A percentile compares a stretch with the other conserved stretches of the same genome.
phyloP scores from a whole-genome alignment of 805 yeast genomes.

The Kockiozyma suomiensis region DNA sequence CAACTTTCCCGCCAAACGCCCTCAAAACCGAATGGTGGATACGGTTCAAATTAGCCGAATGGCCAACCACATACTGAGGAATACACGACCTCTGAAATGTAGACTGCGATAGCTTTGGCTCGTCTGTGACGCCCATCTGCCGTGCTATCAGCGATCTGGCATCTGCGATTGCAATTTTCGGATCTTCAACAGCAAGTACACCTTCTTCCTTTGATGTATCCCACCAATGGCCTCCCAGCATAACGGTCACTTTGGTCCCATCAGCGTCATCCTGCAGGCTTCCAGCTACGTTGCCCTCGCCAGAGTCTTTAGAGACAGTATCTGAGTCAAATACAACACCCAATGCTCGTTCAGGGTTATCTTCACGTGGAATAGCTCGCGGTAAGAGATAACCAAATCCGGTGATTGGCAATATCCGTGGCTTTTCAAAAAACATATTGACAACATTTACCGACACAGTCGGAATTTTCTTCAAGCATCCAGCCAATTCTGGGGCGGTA shows the following conservation, averaged over 20 bases:
- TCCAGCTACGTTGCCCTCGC: conserved; percentile 18
- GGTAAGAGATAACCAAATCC: conserved; percentile 95
- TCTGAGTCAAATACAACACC: conserved; percentile 94
- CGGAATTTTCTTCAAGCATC: conserved; percentile 45
- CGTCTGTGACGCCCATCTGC: conserved; percentile 46
- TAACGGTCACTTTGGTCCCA: conserved; percentile 76
- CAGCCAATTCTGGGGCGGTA: conserved; percentile 8
- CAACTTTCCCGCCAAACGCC: conserved; percentile 23
- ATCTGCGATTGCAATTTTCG: conserved; percentile 37
- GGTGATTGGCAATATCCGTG: conserved; percentile 48
- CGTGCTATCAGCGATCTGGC: conserved; percentile 48
- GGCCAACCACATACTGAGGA: conserved; percentile 60
- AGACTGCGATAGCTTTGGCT: conserved; percentile 42
- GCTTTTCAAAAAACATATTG: conserved; percentile 62
- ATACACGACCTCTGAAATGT: conserved; percentile 60
- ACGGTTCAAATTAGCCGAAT: conserved; percentile 18
- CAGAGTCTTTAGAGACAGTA: conserved; percentile 36
- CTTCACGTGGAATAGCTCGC: conserved; percentile 43
- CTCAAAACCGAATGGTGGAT: conserved; percentile 17
- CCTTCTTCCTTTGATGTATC: conserved; percentile 35
- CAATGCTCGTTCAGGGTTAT: conserved; percentile 60
- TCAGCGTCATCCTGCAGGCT: conserved; percentile 35
- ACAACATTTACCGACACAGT: conserved; percentile 64
- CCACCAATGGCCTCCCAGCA: conserved; percentile 84
- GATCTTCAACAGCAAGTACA: conserved; percentile 34